These are phyloP conservation scores for Penicillium riverlandense DNA, from an alignment of 495 filamentous ascomycete species.

Conservation along the genomic window DNA sequence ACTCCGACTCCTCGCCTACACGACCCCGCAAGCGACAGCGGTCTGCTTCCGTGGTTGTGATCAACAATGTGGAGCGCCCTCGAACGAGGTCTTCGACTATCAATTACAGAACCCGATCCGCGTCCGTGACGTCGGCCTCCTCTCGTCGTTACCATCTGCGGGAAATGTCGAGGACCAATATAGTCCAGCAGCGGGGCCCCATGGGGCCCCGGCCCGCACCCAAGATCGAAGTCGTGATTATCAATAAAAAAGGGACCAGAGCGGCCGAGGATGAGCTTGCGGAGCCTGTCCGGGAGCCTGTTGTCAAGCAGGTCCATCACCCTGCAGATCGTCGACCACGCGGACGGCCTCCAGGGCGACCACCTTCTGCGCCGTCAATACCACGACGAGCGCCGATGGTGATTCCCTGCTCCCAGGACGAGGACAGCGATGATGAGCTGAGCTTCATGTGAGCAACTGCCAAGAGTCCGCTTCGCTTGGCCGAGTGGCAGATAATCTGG, in stretches of 20 bases:
- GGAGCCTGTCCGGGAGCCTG: slow-evolving; percentile 1
- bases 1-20: slow-evolving; percentile 5
- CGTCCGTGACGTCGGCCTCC: slow-evolving; percentile 4
- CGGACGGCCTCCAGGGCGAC: slow-evolving; percentile 5
- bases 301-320: slow-evolving; percentile 13
- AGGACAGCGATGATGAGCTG: slow-evolving; percentile 39
- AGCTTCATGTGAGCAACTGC: slow-evolving; percentile 27
- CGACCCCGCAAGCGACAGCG: slow-evolving; percentile 23
- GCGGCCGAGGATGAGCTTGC: background rate
- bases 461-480: background rate
- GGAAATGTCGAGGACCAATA: slow-evolving; percentile 10
- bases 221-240: slow-evolving; percentile 32
- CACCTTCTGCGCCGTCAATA: background rate
- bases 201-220: background rate
- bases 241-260: slow-evolving; percentile 16
- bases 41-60: slow-evolving; percentile 6
- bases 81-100: background rate
- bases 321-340: slow-evolving; percentile 13
- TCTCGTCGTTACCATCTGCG: slow-evolving; percentile 9
- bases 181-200: background rate
- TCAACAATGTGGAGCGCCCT: slow-evolving; percentile 2
- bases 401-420: slow-evolving; percentile 25
- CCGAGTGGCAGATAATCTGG: too few relatives aligned
- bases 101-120: background rate
- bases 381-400: slow-evolving; percentile 3